Evolutionary conservation across 2,329 filamentous ascomycete species (phyloP).

Genomic region (Claviceps quebecensis): DNA sequence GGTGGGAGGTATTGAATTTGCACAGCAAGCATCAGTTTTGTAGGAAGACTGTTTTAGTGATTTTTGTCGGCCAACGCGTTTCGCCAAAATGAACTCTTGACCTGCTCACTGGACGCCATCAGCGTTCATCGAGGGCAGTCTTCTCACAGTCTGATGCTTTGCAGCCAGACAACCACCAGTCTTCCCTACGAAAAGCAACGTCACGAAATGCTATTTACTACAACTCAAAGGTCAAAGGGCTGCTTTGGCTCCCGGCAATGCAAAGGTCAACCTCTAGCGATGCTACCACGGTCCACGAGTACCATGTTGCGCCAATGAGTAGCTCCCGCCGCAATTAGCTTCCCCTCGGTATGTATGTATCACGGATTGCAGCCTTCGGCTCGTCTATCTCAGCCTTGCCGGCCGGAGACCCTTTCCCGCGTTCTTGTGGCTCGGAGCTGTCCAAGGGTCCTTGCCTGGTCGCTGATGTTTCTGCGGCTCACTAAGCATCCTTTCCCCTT

Average conservation of each 20-base stretch:
- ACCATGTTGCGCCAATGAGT: not conserved
- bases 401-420: not conserved
- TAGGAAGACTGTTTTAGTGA: no score
- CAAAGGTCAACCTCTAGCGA: not conserved
- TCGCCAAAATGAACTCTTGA: not conserved
- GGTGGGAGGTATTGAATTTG: no score
- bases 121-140: not conserved
- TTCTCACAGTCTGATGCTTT: not conserved
- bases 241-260: not conserved
- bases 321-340: not conserved
- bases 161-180: no score
- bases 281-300: not conserved
- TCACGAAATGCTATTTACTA: not conserved
- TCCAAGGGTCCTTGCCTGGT: no score
- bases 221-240: not conserved
- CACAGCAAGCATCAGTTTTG: no score
- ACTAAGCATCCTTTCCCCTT: not conserved
- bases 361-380: not conserved
- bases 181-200: not conserved
- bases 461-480: no score
- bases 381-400: constrained; percentile 7
- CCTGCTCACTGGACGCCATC: not conserved
- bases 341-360: no score
- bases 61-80: no score
- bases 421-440: not conserved